Base-by-base conservation (phyloP, 202 grass and related monocot species). In the Hordeum pubiflorum region DNA sequence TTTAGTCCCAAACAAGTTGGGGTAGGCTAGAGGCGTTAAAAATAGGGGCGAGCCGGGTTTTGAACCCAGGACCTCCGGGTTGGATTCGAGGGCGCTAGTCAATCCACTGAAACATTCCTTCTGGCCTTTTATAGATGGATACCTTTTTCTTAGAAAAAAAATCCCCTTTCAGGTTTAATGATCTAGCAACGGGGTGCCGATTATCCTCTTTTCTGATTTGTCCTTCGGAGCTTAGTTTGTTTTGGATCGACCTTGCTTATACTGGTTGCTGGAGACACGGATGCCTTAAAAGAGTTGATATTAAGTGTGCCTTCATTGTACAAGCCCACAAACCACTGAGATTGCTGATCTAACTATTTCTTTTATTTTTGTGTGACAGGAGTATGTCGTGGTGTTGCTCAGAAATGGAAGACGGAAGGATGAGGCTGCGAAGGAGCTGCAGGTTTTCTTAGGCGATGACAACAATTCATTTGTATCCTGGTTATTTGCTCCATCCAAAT, bases 381-480 rank as follows among this genome's bases (percentile, higher is more conserved):
- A 95, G 54, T 98, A 95, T 81, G 81, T 95, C 10, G 86, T 91
- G 8, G 96, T 98, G 8, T 76, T 98, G 78, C 89, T 98, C 6
- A 93, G 90, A 43, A 98, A 98, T 65, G 96, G 96, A 34, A 91
- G 90, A 58, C 13, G 78, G 68, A 95, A 88, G 84, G 83, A 84
- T 62, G 92, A 93, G 77, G 90, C 81, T 57, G 88, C 81, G 7
- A 78, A 88, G 38, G 90, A 95, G 79, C 78, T 98, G 23, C 79
- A 93, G 33, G 90, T 95, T 64, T 98, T 98, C 62, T 46, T 98
- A 74, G 89, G 85, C 0, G 85, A 93, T 12, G 90, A 95, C 32
- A 98, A 86, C 54, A 73, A 84, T 40, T 57, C 90, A 76, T 98
- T 98, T 70, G 79, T 98, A 63, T 95, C 90, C 58, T 98, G 96